These are phyloP conservation scores for Trypanosoma boissoni DNA, from an alignment of 208 protist genomes.

Conservation along the genomic window DNA sequence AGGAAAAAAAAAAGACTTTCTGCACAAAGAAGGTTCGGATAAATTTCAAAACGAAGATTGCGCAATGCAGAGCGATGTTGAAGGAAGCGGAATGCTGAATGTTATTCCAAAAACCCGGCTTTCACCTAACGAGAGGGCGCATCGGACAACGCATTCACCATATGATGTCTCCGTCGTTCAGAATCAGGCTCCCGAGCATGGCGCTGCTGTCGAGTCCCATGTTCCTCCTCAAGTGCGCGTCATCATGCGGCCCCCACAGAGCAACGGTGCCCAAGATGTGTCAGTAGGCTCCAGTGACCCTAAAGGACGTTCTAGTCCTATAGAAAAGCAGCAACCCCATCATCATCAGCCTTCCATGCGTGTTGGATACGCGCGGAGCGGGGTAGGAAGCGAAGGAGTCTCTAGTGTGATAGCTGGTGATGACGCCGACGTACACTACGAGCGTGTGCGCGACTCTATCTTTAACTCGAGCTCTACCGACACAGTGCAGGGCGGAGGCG, in stretches of 20 bases:
- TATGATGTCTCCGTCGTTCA: background rate
- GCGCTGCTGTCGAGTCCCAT: background rate
- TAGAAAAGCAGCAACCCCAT: too few relatives aligned
- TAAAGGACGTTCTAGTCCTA: too few relatives aligned
- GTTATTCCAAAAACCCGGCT: constrained; percentile 17
- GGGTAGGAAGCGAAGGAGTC: too few relatives aligned
- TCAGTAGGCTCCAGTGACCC: too few relatives aligned
- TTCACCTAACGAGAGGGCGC: background rate
- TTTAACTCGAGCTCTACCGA: too few relatives aligned
- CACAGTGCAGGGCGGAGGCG: too few relatives aligned
- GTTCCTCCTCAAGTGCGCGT: background rate
- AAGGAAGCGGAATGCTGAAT: constrained; percentile 5
- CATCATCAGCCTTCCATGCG: too few relatives aligned
- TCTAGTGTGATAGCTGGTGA: too few relatives aligned
- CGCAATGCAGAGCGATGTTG: background rate
- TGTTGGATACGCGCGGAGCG: too few relatives aligned
- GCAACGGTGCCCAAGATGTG: too few relatives aligned
- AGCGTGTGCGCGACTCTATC: too few relatives aligned
- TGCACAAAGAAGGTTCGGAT: background rate
- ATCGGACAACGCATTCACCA: background rate
- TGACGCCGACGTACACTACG: too few relatives aligned
- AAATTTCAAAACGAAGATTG: background rate
- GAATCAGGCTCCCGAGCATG: background rate
- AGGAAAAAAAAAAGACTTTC: background rate
- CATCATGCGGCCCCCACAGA: background rate